These are phyloP conservation scores for Reutealis trisperma DNA, from an alignment of 345 rosid species.

Conservation along the genomic window DNA sequence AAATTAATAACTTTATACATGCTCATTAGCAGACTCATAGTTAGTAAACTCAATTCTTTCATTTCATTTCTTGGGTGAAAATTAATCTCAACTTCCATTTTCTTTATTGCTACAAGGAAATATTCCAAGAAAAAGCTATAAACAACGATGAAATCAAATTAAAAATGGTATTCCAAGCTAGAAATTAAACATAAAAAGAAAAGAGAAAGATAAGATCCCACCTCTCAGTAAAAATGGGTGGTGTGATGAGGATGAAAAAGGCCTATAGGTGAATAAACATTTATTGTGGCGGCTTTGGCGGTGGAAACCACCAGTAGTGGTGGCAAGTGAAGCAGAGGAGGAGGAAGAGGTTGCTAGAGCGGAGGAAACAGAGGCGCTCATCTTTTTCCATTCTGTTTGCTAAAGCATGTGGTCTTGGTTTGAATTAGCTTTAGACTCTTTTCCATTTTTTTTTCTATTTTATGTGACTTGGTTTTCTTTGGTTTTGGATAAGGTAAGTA, in stretches of 20 bases:
- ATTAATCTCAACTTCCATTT: too few relatives aligned
- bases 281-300: conserved; percentile 10
- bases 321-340: conserved; percentile 19
- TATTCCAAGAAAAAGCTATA: too few relatives aligned
- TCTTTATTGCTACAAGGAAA: too few relatives aligned
- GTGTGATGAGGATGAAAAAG: conserved; percentile 1
- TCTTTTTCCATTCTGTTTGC: conserved; percentile 44
- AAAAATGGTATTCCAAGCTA: not conserved
- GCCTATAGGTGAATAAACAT: conserved; percentile 20
- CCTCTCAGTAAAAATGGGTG: conserved; percentile 30
- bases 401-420: not conserved
- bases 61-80: not conserved
- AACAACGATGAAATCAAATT: too few relatives aligned
- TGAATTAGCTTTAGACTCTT: not conserved
- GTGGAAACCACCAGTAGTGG: conserved; percentile 10
- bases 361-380: conserved; percentile 34
- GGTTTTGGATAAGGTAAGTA: conserved; percentile 30
- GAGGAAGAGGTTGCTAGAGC: conserved; percentile 21
- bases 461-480: conserved; percentile 9
- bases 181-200: not conserved
- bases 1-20: not conserved
- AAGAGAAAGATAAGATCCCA: not conserved
- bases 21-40: too few relatives aligned
- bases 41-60: not conserved
- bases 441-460: not conserved